These are phyloP conservation scores for Candida vartiovaarae DNA, from an alignment of 805 yeast species.

Conservation along the genomic window DNA sequence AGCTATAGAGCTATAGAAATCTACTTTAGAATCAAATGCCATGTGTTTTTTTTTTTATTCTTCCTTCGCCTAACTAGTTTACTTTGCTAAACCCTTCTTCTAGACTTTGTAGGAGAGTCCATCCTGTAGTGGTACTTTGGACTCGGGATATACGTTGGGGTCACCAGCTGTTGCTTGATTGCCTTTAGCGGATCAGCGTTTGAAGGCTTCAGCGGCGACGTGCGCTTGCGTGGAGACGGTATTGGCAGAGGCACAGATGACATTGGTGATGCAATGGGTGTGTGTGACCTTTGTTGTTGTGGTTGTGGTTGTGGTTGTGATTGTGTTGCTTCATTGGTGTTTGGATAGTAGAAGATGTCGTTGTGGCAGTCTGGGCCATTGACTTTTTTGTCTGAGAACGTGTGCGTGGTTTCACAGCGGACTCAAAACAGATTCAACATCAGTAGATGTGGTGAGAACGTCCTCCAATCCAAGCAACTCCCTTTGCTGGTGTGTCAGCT, in stretches of 20 bases:
- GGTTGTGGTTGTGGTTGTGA: not conserved
- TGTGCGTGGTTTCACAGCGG: too few species aligned
- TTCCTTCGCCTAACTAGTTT: not conserved
- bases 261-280: conserved; percentile 25
- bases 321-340: too few species aligned
- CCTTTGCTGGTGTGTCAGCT: conserved; percentile 26
- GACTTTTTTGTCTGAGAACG: too few species aligned
- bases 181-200: conserved; percentile 2
- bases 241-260: conserved; percentile 11
- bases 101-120: conserved; percentile 26
- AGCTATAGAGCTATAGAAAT: not conserved
- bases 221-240: conserved; percentile 2
- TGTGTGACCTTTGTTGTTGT: not conserved
- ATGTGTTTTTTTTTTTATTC: not conserved
- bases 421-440: too few species aligned
- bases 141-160: conserved; percentile 25
- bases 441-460: conserved; percentile 2
- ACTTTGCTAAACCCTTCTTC: conserved; percentile 16
- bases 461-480: conserved; percentile 27
- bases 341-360: too few species aligned
- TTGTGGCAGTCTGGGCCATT: too few species aligned
- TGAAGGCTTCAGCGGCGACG: not conserved
- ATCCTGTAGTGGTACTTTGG: conserved; percentile 25
- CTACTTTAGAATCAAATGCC: not conserved
- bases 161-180: conserved; percentile 4